phyloP scores from a whole-genome alignment of 2,329 filamentous ascomycete species.

The Emmonsiellopsis sp. region DNA sequence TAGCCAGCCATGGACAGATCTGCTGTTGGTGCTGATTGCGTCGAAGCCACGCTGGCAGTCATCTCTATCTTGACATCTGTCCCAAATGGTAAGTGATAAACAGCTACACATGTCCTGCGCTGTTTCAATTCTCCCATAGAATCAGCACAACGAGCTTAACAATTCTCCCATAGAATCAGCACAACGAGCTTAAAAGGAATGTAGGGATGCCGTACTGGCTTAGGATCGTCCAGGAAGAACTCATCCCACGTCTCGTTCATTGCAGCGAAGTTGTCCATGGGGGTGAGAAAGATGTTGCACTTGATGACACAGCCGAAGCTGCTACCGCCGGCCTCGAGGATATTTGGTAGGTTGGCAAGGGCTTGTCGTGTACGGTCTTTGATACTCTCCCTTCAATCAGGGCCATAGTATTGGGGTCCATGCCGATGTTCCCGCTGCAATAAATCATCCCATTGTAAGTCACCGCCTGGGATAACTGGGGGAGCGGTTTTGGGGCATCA shows the following conservation, averaged over 20 bases:
- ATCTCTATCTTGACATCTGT: too few relatives aligned
- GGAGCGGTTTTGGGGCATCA: slow-evolving; percentile 12
- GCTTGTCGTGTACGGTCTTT: slow-evolving; percentile 30
- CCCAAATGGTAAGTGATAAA: too few relatives aligned
- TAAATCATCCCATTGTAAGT: slow-evolving; percentile 60
- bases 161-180: too few relatives aligned
- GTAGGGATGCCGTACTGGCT: slow-evolving; percentile 1
- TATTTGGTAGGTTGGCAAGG: slow-evolving; percentile 49
- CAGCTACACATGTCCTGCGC: too few relatives aligned
- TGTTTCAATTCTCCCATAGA: too few relatives aligned
- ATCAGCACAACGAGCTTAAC: too few relatives aligned
- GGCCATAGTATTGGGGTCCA: slow-evolving; percentile 45
- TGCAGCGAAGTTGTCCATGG: slow-evolving; percentile 58
- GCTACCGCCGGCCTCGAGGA: slow-evolving; percentile 53
- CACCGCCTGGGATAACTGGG: slow-evolving; percentile 53
- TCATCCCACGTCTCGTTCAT: slow-evolving; percentile 83
- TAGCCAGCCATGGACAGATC: too few relatives aligned
- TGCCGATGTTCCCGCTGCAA: slow-evolving; percentile 55
- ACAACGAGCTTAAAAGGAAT: too few relatives aligned
- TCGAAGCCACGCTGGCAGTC: too few relatives aligned
- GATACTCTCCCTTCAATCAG: slow-evolving; percentile 44
- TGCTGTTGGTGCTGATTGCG: too few relatives aligned
- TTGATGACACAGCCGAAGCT: slow-evolving; percentile 54
- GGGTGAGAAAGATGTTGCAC: slow-evolving; percentile 57
- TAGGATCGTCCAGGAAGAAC: slow-evolving; percentile 27